These are phyloP conservation scores for Phaeotremella fagi DNA, from an alignment of 768 basidiomycete genomes.

Conservation along the genomic window DNA sequence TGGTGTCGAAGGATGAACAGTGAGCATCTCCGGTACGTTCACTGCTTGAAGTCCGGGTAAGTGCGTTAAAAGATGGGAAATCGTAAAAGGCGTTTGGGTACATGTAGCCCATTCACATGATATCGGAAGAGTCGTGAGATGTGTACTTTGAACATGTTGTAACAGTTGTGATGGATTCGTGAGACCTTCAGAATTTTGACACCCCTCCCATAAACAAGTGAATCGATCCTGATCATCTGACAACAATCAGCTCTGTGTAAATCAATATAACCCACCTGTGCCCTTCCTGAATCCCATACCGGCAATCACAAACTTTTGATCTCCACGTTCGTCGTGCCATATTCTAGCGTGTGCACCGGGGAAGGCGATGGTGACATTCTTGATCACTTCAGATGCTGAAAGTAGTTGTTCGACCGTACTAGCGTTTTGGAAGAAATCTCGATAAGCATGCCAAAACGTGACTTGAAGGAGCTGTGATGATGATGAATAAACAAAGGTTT, in stretches of 20 bases:
- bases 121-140: conserved; percentile 56
- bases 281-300: conserved; percentile 59
- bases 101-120: conserved; percentile 72
- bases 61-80: conserved; percentile 59
- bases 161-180: conserved; percentile 21
- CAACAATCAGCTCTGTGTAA: background rate
- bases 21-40: conserved; percentile 18
- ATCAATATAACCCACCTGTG: conserved; percentile 26
- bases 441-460: conserved; percentile 91
- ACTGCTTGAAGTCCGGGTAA: conserved; percentile 55
- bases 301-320: conserved; percentile 70
- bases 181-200: conserved; percentile 6
- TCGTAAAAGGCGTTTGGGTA: conserved; percentile 53
- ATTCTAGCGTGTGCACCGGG: conserved; percentile 85
- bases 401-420: conserved; percentile 52
- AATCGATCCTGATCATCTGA: conserved; percentile 58
- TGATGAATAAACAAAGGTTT: conserved; percentile 72
- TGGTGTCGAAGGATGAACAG: conserved; percentile 22
- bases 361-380: conserved; percentile 80
- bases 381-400: conserved; percentile 88
- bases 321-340: conserved; percentile 54
- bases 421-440: conserved; percentile 64
- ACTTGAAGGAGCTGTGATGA: conserved; percentile 86
- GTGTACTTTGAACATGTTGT: conserved; percentile 53
- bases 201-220: conserved; percentile 70